Evolutionary conservation across 495 filamentous ascomycete genomes (phyloP), one percentile per base, ranked within the genome.

Genomic region (Apodospora peruviana): DNA sequence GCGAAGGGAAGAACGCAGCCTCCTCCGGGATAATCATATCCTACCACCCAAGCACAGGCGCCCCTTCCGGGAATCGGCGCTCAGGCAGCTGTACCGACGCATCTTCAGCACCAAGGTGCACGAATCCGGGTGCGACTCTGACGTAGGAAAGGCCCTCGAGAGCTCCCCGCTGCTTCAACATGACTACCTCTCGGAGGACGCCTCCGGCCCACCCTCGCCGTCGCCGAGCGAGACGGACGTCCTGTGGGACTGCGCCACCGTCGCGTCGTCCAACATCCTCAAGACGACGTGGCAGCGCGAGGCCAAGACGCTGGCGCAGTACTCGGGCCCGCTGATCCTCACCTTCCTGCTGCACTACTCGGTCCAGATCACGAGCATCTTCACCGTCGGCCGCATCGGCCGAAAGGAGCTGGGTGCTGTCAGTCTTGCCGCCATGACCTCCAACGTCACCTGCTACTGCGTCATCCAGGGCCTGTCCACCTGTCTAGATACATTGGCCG

Each of bases 231-330:
- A 72, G 35, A 32, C 37, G 76, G 45, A 61, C 27, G 32, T 56
- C 12, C 34, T 53, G 66, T 95, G 89, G 89, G 84, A 89, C 47
- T n/a, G n/a, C n/a, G 83, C 85, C 32, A 87, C 88, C 2, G 87
- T 91, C 10, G 72, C 76, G 1, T 76, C 80, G 1, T 76, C 80
- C 3, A 87, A 87, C 7, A 69, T 75, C 49, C 86, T 94, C 51
- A 81, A 86, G 42, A 95, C 90, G 2, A 89, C 88, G 0, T 94
- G 88, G 86, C 80, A 82, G 56, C 78, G 87, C 49, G 90, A 95
- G 70, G 77, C 83, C 1, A 81, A 85, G 62, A 85, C 87, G 0
- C 64, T 77, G 25, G 59, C 60, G 2, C 72, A 68, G 56, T 85
- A 83, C 54, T 74, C 81, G 0, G 67, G 66, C 3, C 76, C 82